Evolutionary conservation across 805 yeast genomes (phyloP).

Genomic region (Kodamaea jinghongensis): DNA sequence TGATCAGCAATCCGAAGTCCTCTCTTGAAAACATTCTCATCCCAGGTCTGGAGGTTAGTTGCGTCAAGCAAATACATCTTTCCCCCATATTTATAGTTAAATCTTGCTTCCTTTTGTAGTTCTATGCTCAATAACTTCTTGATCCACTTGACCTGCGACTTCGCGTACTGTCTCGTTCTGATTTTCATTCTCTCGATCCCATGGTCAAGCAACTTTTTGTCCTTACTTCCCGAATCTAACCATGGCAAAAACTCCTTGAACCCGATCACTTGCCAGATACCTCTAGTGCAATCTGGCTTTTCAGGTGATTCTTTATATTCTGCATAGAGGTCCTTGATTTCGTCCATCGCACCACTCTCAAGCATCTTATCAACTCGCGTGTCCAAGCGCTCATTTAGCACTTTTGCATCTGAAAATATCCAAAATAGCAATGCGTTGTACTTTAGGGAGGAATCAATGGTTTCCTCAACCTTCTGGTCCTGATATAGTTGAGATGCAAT

Average conservation of each 20-base stretch:
- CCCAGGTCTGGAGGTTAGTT: slow-evolving; percentile 66
- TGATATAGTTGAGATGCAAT: slow-evolving; percentile 70
- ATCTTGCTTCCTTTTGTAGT: slow-evolving; percentile 45
- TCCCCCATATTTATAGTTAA: slow-evolving; percentile 56
- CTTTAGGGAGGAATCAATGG: slow-evolving; percentile 47
- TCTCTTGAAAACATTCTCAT: slow-evolving; percentile 47
- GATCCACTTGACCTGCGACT: slow-evolving; percentile 89
- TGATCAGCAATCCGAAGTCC: slow-evolving; percentile 51
- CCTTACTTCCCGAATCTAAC: slow-evolving; percentile 27
- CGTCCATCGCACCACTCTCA: slow-evolving; percentile 62
- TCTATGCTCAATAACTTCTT: slow-evolving; percentile 64
- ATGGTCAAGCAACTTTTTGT: slow-evolving; percentile 25
- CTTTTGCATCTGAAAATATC: slow-evolving; percentile 67
- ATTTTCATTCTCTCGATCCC: slow-evolving; percentile 77
- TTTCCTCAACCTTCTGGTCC: slow-evolving; percentile 49
- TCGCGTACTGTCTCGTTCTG: slow-evolving; percentile 83
- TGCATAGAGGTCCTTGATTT: slow-evolving; percentile 58
- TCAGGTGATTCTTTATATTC: slow-evolving; percentile 34
- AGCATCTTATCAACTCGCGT: slow-evolving; percentile 83
- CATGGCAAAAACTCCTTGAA: slow-evolving; percentile 86
- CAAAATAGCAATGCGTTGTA: slow-evolving; percentile 72
- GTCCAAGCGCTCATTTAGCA: slow-evolving; percentile 65
- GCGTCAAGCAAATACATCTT: slow-evolving; percentile 72
- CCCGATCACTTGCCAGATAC: slow-evolving; percentile 94
- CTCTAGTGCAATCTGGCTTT: slow-evolving; percentile 58